phyloP scores from a whole-genome alignment of 805 yeast genomes.

The Isabelozyma gotoi region DNA sequence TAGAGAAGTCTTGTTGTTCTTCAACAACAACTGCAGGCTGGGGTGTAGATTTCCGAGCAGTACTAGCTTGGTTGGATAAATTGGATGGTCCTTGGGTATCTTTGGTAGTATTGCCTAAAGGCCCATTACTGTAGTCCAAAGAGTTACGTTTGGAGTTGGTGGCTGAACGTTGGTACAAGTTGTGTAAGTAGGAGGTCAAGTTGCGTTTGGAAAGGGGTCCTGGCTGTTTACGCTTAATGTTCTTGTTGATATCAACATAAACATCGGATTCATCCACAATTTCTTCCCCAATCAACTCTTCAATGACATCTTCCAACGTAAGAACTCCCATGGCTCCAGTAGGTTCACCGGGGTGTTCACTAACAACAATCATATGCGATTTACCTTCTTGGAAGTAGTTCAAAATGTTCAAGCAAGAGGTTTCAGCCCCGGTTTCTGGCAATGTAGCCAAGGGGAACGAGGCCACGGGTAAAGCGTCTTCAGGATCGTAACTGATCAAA shows the following conservation, averaged over 20 bases:
- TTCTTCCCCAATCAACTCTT: slow-evolving; percentile 96
- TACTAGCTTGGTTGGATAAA: background rate
- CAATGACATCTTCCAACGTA: slow-evolving; percentile 96
- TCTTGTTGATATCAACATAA: slow-evolving; percentile 84
- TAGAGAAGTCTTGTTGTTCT: background rate
- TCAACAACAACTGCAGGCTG: slow-evolving; percentile 1
- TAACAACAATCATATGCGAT: slow-evolving; percentile 94
- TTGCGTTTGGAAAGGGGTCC: slow-evolving; percentile 74
- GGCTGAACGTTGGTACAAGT: slow-evolving; percentile 46
- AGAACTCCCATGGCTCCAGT: slow-evolving; percentile 88
- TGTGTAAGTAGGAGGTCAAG: slow-evolving; percentile 66
- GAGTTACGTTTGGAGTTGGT: slow-evolving; percentile 42
- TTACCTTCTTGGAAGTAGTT: slow-evolving; percentile 98
- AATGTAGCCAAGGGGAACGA: slow-evolving; percentile 93
- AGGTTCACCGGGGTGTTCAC: slow-evolving; percentile 78
- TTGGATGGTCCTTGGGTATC: background rate
- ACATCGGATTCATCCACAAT: slow-evolving; percentile 96
- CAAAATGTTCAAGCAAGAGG: slow-evolving; percentile 89
- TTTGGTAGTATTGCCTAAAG: background rate
- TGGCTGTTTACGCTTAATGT: slow-evolving; percentile 74
- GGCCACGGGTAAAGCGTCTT: slow-evolving; percentile 89
- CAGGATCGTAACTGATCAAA: slow-evolving; percentile 93
- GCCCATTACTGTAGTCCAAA: slow-evolving; percentile 27
- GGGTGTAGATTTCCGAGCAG: too few species aligned
- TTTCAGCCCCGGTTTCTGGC: slow-evolving; percentile 89